These are phyloP conservation scores for Sporothrix inflata DNA, from an alignment of 2,329 filamentous ascomycete species.

Conservation along the genomic window DNA sequence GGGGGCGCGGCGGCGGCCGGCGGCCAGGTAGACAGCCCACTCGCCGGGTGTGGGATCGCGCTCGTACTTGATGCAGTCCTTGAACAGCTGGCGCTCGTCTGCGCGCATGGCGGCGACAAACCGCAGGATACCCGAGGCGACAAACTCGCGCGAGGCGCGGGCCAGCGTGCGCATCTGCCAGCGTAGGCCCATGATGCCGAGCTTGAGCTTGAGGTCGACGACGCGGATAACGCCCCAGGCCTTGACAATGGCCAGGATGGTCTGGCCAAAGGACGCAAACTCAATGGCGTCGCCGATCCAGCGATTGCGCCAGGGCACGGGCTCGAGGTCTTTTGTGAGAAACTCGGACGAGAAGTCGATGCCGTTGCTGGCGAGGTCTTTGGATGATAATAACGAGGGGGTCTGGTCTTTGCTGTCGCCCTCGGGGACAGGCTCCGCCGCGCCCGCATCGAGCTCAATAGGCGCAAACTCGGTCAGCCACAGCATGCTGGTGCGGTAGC, in stretches of 20 bases:
- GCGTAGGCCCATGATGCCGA: constrained; percentile 57
- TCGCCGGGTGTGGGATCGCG: constrained; percentile 60
- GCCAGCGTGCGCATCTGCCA: constrained; percentile 65
- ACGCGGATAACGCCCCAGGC: constrained; percentile 63
- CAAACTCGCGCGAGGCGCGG: constrained; percentile 62
- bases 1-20: constrained; percentile 45
- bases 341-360: constrained; percentile 42
- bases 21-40: constrained; percentile 59
- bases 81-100: constrained; percentile 55
- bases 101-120: constrained; percentile 61
- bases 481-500: constrained; percentile 65
- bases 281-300: constrained; percentile 65
- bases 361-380: constrained; percentile 27
- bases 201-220: constrained; percentile 60
- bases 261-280: constrained; percentile 59
- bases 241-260: constrained; percentile 59
- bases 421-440: neutral
- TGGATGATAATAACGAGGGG: neutral
- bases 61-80: constrained; percentile 63
- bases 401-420: neutral
- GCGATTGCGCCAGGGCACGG: constrained; percentile 58
- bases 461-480: constrained; percentile 62
- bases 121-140: constrained; percentile 57
- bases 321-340: constrained; percentile 50
- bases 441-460: constrained; percentile 44